A percentile compares a stretch with the other conserved stretches of the same genome.
These are phyloP conservation scores for Ehretia macrophylla DNA, from an alignment of 257 asterid species.

Conservation along the genomic window DNA sequence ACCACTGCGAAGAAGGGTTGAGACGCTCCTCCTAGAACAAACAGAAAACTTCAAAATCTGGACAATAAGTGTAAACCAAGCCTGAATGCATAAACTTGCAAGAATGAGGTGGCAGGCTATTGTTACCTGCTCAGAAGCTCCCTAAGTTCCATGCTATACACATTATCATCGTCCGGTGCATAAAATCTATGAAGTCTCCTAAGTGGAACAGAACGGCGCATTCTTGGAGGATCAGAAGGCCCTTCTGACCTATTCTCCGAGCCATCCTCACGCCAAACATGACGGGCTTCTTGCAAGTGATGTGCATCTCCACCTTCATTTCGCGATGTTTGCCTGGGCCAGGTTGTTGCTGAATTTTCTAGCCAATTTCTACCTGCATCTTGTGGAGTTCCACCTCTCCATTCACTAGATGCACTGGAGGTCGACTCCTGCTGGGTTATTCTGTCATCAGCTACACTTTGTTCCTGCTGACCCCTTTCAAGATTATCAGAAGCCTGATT, in stretches of 20 bases:
- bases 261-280: slow-evolving; percentile 54
- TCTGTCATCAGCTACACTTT: slow-evolving; percentile 39
- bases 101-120: not conserved
- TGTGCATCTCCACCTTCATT: slow-evolving; percentile 36
- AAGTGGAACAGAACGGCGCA: slow-evolving; percentile 46
- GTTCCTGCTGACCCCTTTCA: slow-evolving; percentile 45
- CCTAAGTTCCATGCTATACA: slow-evolving; percentile 96
- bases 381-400: slow-evolving; percentile 34
- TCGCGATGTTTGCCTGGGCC: slow-evolving; percentile 44
- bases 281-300: slow-evolving; percentile 40
- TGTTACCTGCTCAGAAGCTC: slow-evolving; percentile 87
- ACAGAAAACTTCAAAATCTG: slow-evolving; percentile 12
- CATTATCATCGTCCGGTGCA: slow-evolving; percentile 90
- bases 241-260: slow-evolving; percentile 70
- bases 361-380: slow-evolving; percentile 37
- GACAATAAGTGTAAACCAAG: slow-evolving; percentile 7
- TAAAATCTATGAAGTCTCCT: slow-evolving; percentile 71
- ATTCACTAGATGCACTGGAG: slow-evolving; percentile 32
- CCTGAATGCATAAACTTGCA: slow-evolving; percentile 7
- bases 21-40: slow-evolving; percentile 83
- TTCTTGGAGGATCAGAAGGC: slow-evolving; percentile 77
- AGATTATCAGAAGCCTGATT: slow-evolving; percentile 33
- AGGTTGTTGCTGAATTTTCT: slow-evolving; percentile 36
- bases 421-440: slow-evolving; percentile 31
- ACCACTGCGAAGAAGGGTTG: slow-evolving; percentile 91